Conservation (phyloP, 2,329 filamentous ascomycete genomes). For the Acrodontium crateriforme region DNA sequence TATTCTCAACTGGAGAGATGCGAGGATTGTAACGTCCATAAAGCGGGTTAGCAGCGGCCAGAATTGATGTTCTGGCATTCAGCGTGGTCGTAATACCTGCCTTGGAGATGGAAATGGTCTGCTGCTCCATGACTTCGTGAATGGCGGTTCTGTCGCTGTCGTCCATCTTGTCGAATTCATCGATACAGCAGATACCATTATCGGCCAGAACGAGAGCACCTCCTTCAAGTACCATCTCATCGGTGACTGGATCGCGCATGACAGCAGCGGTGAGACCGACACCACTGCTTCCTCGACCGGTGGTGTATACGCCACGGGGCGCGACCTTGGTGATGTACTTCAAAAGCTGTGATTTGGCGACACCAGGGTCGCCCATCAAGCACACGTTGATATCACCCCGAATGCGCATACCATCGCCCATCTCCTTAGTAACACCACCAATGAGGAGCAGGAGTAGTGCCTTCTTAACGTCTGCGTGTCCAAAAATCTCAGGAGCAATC, state of each 20-base stretch:
- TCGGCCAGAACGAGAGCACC: constrained; percentile 68
- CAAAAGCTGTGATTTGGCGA: constrained; percentile 94
- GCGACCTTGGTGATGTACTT: constrained; percentile 99
- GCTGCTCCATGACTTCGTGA: constrained; percentile 81
- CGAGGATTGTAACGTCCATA: constrained; percentile 98
- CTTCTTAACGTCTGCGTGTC: constrained; percentile 95
- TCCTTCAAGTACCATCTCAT: constrained; percentile 73
- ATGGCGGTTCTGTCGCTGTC: constrained; percentile 70
- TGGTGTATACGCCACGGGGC: constrained; percentile 77
- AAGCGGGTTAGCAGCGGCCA: constrained; percentile 90
- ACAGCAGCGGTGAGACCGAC: constrained; percentile 72
- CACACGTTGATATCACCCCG: constrained; percentile 98
- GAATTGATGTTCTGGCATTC: constrained; percentile 72
- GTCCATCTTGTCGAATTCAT: constrained; percentile 85
- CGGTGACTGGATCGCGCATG: constrained; percentile 71
- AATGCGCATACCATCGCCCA: constrained; percentile 97
- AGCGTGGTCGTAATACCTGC: constrained; percentile 93
- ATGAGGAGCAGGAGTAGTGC: constrained; percentile 89
- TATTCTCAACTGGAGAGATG: constrained; percentile 95
- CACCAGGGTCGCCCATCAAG: constrained; percentile 98
- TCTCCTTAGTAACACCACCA: constrained; percentile 88
- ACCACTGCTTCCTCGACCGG: constrained; percentile 65
- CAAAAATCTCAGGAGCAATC: constrained; percentile 94
- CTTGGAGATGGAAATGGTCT: constrained; percentile 76
- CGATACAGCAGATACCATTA: constrained; percentile 75